These are phyloP conservation scores for Xerocomellus intermedius DNA, from an alignment of 768 basidiomycete species.

Conservation along the genomic window DNA sequence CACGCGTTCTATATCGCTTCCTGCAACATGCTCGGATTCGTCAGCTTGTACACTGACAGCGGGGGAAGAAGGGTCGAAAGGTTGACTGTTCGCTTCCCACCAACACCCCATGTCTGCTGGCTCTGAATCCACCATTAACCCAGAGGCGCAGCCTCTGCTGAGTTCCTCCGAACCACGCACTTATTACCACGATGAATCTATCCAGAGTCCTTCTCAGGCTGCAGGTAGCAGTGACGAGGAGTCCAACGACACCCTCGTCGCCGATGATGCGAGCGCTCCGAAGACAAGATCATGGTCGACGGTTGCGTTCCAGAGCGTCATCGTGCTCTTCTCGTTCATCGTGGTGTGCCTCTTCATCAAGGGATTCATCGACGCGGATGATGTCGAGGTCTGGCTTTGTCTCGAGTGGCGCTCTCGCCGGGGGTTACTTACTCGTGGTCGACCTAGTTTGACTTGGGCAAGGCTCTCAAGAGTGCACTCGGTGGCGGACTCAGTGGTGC, in stretches of 20 bases:
- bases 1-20: background rate
- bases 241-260: background rate
- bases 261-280: background rate
- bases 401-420: slow-evolving; percentile 35
- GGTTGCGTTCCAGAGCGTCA: slow-evolving; percentile 30
- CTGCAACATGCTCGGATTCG: background rate
- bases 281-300: slow-evolving; percentile 14
- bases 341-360: slow-evolving; percentile 58
- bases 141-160: slow-evolving; percentile 26
- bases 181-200: slow-evolving; percentile 20
- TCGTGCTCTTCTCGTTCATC: slow-evolving; percentile 38
- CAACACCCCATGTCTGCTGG: slow-evolving; percentile 19
- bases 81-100: slow-evolving; percentile 5
- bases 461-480: slow-evolving; percentile 76
- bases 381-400: slow-evolving; percentile 53
- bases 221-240: slow-evolving; percentile 20
- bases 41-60: background rate
- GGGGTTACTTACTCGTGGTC: slow-evolving; percentile 41
- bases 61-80: background rate
- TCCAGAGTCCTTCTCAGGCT: background rate
- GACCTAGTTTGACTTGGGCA: slow-evolving; percentile 74
- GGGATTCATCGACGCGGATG: slow-evolving; percentile 65
- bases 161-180: slow-evolving; percentile 12
- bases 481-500: slow-evolving; percentile 93
- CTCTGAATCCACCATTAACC: slow-evolving; percentile 3